phyloP scores from a whole-genome alignment of 106 monocot genomes.

The Platanthera zijinensis region DNA sequence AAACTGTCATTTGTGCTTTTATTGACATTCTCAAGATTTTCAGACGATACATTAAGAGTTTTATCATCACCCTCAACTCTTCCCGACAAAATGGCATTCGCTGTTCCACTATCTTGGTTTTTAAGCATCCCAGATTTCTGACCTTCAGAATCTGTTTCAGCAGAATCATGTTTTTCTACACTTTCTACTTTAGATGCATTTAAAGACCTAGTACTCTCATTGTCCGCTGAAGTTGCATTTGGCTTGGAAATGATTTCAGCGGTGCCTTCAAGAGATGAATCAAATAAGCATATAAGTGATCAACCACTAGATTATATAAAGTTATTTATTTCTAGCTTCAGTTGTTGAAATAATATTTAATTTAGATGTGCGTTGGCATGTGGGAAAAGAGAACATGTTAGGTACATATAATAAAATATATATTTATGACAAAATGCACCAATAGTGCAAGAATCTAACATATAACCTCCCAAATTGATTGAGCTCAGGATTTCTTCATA shows the following conservation, averaged over 20 bases:
- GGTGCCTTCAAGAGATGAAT: neutral
- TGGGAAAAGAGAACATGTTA: neutral
- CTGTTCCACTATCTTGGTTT: neutral
- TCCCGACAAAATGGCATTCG: neutral
- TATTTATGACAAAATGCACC: neutral
- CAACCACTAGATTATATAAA: neutral
- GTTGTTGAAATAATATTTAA: neutral
- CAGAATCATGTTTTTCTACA: conserved; percentile 17
- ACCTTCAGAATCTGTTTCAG: conserved; percentile 9
- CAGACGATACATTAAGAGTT: neutral
- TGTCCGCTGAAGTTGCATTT: neutral
- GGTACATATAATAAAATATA: neutral
- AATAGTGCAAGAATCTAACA: neutral
- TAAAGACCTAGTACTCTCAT: conserved; percentile 2
- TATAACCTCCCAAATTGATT: neutral
- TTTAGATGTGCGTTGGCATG: neutral
- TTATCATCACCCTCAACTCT: neutral
- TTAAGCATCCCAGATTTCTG: conserved; percentile 17
- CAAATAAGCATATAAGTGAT: neutral
- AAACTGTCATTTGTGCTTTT: conserved; percentile 3
- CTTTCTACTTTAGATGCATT: conserved; percentile 32
- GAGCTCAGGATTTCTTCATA: neutral
- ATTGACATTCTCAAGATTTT: conserved; percentile 1
- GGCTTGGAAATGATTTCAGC: neutral
- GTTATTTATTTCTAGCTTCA: neutral